Conservation (phyloP, 169 alveolate species). For the Plasmodium cynomolgi region DNA sequence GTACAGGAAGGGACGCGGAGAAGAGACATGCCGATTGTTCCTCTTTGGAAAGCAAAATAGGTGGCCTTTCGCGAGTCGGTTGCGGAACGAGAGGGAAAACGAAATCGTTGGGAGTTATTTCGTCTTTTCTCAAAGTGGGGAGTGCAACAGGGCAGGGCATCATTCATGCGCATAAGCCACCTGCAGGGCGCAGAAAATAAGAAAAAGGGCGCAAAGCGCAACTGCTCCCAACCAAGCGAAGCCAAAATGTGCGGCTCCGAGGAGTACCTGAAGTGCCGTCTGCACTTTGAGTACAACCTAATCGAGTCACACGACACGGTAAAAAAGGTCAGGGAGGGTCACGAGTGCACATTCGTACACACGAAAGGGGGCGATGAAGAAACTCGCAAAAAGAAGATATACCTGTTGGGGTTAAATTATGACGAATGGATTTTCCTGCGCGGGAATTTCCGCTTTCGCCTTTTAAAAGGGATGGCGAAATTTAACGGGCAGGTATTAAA, state of each 20-base stretch:
- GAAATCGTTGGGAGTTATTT: background rate
- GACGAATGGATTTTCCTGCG: conserved; percentile 53
- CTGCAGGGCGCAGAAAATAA: background rate
- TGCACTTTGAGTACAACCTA: conserved; percentile 40
- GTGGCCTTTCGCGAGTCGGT: background rate
- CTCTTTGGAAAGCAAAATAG: background rate
- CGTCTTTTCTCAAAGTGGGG: background rate
- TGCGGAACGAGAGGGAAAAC: background rate
- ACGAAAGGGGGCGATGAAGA: conserved; percentile 15
- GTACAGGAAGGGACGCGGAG: background rate
- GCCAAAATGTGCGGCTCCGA: conserved; percentile 6
- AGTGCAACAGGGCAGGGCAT: background rate
- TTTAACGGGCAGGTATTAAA: conserved; percentile 43
- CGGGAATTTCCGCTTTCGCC: conserved; percentile 68
- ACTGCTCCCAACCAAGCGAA: background rate
- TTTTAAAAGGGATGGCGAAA: conserved; percentile 40
- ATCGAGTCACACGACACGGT: conserved; percentile 37
- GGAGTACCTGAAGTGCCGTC: background rate
- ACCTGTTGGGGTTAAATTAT: conserved; percentile 70
- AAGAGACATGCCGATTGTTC: background rate
- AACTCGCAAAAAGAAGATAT: conserved; percentile 17
- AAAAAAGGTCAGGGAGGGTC: conserved; percentile 1
- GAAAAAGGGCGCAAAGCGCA: background rate
- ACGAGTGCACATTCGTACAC: conserved; percentile 3
- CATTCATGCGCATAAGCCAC: background rate